Conservation (phyloP, 306 rosid species). For the Cicer judaicum region DNA sequence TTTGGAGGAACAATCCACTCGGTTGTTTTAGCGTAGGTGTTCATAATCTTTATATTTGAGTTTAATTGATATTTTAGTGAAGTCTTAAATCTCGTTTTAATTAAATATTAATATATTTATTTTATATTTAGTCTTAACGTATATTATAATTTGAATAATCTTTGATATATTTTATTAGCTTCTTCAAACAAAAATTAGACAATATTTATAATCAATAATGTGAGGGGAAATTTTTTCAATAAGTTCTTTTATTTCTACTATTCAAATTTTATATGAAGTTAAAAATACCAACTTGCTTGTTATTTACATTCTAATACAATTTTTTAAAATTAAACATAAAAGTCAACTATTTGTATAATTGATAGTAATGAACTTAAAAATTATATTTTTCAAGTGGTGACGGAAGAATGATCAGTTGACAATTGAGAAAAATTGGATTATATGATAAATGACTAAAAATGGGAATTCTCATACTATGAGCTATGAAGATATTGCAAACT, state of each 20-base stretch:
- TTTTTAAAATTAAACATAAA: not conserved
- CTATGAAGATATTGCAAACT: no score
- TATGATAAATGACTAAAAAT: not conserved
- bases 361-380: not conserved
- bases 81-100: no score
- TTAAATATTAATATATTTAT: no score
- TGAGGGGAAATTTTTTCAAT: not conserved
- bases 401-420: slow-evolving; percentile 7
- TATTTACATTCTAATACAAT: not conserved
- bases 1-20: no score
- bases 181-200: no score
- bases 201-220: no score
- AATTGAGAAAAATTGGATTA: not conserved
- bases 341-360: not conserved
- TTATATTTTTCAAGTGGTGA: slow-evolving; percentile 4
- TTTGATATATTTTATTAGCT: no score
- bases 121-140: no score
- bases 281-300: not conserved
- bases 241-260: not conserved
- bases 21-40: no score
- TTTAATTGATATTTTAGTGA: no score
- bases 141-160: no score
- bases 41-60: no score
- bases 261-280: not conserved
- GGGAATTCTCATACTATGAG: not conserved